Evolutionary conservation across 192 early-diverging fungal species (phyloP).

Genomic region (Backusella macrospora): DNA sequence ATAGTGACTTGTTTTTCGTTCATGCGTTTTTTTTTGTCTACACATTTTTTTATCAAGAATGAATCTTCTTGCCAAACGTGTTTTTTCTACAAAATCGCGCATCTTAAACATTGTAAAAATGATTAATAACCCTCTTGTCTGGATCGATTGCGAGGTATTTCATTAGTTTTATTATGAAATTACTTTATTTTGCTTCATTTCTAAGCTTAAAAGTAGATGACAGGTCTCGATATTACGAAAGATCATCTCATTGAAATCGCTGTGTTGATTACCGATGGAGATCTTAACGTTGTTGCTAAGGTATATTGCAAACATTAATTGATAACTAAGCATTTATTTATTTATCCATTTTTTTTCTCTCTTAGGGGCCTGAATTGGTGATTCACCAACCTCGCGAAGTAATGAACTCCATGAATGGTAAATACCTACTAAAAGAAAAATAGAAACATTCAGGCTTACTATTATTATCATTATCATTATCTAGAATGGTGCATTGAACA

Average conservation of each 20-base stretch:
- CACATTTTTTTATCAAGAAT: neutral
- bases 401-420: constrained; percentile 83
- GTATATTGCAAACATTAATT: constrained; percentile 34
- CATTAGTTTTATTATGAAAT: neutral
- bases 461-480: neutral
- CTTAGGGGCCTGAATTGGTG: constrained; percentile 67
- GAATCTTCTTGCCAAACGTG: neutral
- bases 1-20: constrained; percentile 6
- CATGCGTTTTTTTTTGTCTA: neutral
- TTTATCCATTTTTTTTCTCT: neutral
- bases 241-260: constrained; percentile 93
- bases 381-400: constrained; percentile 74
- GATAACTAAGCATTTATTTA: neutral
- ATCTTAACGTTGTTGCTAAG: constrained; percentile 82
- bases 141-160: constrained; percentile 80
- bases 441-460: neutral
- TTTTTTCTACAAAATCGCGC: constrained; percentile 11
- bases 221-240: constrained; percentile 67
- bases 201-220: constrained; percentile 59
- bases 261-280: constrained; percentile 82
- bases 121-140: constrained; percentile 67
- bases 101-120: constrained; percentile 20
- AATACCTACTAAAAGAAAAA: neutral
- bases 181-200: neutral
- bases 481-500: constrained; percentile 85